A percentile compares a stretch with the other conserved stretches of the same genome.
Conservation (phyloP, 2,329 filamentous ascomycete genomes). For the Stemphylium lycopersici region DNA sequence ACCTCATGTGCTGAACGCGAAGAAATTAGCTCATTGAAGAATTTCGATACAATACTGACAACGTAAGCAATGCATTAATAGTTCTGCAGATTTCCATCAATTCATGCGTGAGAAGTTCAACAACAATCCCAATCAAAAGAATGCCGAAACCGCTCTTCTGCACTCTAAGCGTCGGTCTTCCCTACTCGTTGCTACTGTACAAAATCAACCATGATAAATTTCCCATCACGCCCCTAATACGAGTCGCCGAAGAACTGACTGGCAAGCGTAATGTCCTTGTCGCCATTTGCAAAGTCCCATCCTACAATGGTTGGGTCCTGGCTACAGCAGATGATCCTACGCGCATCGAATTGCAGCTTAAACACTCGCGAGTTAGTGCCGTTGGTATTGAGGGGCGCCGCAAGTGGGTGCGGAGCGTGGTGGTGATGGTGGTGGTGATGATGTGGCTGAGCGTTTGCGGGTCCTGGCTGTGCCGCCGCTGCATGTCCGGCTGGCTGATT, state of each 20-base stretch:
- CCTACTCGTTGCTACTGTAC: too few species aligned
- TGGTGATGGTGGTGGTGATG: constrained; percentile 38
- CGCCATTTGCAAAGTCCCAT: constrained; percentile 95
- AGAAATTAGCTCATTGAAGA: too few species aligned
- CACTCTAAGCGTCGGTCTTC: too few species aligned
- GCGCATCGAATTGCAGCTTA: constrained; percentile 94
- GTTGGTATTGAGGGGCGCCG: constrained; percentile 37
- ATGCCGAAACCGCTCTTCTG: too few species aligned
- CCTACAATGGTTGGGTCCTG: constrained; percentile 91
- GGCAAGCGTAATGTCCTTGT: constrained; percentile 78
- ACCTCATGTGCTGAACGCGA: too few species aligned
- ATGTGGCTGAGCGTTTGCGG: constrained; percentile 20
- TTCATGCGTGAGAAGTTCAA: too few species aligned
- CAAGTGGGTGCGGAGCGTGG: constrained; percentile 38
- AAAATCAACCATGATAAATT: too few species aligned
- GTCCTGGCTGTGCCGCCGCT: constrained; percentile 24
- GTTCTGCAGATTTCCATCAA: too few species aligned
- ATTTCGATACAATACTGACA: too few species aligned
- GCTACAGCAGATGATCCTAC: constrained; percentile 91
- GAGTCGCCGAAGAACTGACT: constrained; percentile 73
- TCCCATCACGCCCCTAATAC: constrained; percentile 11
- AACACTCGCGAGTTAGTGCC: constrained; percentile 72
- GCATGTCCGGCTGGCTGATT: constrained; percentile 16
- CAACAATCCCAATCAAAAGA: too few species aligned
- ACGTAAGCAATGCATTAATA: too few species aligned